Evolutionary conservation across 257 asterid genomes (phyloP).

Genomic region (Handroanthus guayacan): DNA sequence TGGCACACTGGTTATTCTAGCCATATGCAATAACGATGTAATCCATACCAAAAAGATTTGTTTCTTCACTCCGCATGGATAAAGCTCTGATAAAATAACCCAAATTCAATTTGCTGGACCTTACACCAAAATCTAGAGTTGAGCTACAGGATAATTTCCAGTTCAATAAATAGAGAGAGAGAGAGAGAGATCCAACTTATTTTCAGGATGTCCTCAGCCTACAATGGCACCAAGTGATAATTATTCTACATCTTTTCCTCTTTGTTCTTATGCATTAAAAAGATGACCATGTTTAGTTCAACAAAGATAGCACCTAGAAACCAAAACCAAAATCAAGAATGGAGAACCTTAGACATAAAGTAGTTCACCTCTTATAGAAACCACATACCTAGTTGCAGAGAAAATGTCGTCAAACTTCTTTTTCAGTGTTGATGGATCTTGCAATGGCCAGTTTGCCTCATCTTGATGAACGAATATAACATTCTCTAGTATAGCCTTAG

Average conservation of each 20-base stretch:
- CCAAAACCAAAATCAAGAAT: not conserved
- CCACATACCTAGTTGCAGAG: slow-evolving; percentile 89
- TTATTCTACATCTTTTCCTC: not conserved
- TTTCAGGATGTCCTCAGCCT: not conserved
- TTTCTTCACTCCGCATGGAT: not conserved
- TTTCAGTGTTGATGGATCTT: slow-evolving; percentile 89
- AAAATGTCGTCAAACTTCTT: slow-evolving; percentile 97
- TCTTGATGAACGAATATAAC: slow-evolving; percentile 99
- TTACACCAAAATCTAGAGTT: not conserved
- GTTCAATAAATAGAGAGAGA: not conserved
- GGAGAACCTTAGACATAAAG: not conserved
- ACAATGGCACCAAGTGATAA: not conserved
- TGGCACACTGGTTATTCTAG: not conserved
- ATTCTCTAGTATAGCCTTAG: slow-evolving; percentile 96
- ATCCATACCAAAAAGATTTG: not conserved
- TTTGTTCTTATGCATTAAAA: slow-evolving; percentile 21
- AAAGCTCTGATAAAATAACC: slow-evolving; percentile 6
- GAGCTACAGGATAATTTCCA: not conserved
- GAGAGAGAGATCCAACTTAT: not conserved
- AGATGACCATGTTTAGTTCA: not conserved
- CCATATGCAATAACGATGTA: slow-evolving; percentile 16
- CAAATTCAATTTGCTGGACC: not conserved
- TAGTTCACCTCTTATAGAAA: slow-evolving; percentile 25
- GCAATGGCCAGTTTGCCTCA: slow-evolving; percentile 99
- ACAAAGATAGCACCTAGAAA: not conserved